Evolutionary conservation across 176 grass and related monocot genomes (phyloP).

Genomic region (Phyllostachys edulis): DNA sequence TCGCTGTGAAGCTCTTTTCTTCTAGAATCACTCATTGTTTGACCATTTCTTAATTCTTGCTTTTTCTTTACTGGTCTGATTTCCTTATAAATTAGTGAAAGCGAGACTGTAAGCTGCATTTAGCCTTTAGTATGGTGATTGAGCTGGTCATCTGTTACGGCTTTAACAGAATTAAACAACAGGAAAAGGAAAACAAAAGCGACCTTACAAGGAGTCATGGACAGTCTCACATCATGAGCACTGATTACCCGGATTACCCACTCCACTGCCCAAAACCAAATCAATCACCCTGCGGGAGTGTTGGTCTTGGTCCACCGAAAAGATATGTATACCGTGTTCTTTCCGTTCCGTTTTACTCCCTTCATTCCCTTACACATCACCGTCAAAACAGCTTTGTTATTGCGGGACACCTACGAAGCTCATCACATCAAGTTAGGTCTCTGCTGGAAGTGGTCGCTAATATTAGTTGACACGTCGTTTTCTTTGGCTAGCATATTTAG

Average conservation of each 20-base stretch:
- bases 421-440: no score
- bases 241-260: not conserved
- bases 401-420: no score
- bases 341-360: no score
- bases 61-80: not conserved
- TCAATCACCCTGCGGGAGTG: not conserved
- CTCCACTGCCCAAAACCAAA: slow-evolving; percentile 8
- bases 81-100: not conserved
- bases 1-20: no score
- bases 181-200: not conserved
- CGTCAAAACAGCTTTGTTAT: no score
- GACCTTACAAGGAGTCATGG: not conserved
- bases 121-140: not conserved
- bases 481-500: no score
- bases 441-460: no score
- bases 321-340: no score
- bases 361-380: no score
- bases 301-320: not conserved
- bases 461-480: no score
- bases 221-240: slow-evolving; percentile 20
- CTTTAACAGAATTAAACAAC: not conserved
- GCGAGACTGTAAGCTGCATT: no score
- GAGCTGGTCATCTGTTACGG: not conserved
- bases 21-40: no score
- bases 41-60: not conserved